Evolutionary conservation across 2,329 filamentous ascomycete species (phyloP), one percentile per base, ranked within the genome.

Genomic region (Xylariaceae sp.): DNA sequence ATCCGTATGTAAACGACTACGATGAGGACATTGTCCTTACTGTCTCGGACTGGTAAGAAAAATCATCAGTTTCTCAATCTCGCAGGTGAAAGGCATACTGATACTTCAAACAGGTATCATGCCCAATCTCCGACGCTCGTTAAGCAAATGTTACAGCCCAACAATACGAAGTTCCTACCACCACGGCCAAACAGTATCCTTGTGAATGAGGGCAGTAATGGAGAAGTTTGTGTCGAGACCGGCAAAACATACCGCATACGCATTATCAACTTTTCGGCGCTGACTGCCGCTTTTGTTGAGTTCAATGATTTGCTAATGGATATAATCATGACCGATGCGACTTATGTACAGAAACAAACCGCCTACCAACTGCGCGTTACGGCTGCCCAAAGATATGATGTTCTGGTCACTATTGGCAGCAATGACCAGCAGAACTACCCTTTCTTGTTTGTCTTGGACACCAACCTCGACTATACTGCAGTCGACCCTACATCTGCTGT

Each of bases 1-100:
- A 81, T 23, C 82, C 82, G 1, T 84, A 81, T 62, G 64, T 70
- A 8, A 72, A 72, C 41, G 62, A 78, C 23, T 84, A 81, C 53
- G 82, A 86, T 37, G 78, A 84, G 40, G 83, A 88, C 65, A 67
- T 83, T 15, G 73, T 82, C 2, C 58, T 88, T n/a, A 81, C 80
- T 1, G 63, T 86, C 24, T 77, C 77, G 5, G 81, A 84, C 59
- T 82, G 81, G 79, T 83, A 82, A 59, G 48, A 1, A 13, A 70
- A 30, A 26, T 27, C 3, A 3, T 18, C 10, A 23, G n/a, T 6
- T 32, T 9, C 18, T 29, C 10, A 13, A 18, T n/a, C 1, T 26
- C 23, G 70, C 77, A 54, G 74, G 74, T 7, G 59, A 1, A 74
- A 77, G 0, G 55, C 77, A 29, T 48, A 71, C 75, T 21, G 6